phyloP scores from a whole-genome alignment of 2,329 filamentous ascomycete genomes.

The Ascochyta lentis region DNA sequence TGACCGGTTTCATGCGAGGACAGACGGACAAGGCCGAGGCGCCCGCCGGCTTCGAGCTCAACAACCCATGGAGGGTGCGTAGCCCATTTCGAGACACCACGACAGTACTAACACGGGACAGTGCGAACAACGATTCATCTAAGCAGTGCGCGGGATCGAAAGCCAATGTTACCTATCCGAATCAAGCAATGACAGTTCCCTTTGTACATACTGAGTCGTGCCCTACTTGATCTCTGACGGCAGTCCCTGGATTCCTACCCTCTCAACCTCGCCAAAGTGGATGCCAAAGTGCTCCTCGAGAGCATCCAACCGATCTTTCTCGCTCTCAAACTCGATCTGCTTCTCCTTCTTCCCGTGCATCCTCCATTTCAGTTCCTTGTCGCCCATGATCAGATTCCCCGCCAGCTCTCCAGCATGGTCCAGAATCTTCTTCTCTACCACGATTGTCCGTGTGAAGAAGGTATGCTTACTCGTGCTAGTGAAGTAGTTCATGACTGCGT shows the following conservation, averaged over 20 bases:
- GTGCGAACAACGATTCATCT: constrained; percentile 49
- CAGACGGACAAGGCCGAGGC: constrained; percentile 66
- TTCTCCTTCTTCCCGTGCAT: constrained; percentile 52
- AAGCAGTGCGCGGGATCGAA: constrained; percentile 22
- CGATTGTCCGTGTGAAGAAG: constrained; percentile 42
- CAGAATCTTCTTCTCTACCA: constrained; percentile 60
- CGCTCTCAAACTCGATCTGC: constrained; percentile 50
- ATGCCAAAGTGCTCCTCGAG: constrained; percentile 56
- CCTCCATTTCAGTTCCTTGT: constrained; percentile 55
- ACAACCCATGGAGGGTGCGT: constrained; percentile 71
- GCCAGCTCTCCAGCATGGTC: constrained; percentile 44
- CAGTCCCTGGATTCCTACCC: constrained; percentile 46
- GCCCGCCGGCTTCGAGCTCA: constrained; percentile 69
- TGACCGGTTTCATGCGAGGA: constrained; percentile 67
- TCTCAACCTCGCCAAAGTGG: constrained; percentile 47
- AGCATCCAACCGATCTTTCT: constrained; percentile 53
- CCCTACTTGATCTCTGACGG: constrained; percentile 43
- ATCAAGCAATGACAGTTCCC: constrained; percentile 20
- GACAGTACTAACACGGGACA: constrained; percentile 36
- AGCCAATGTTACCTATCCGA: constrained; percentile 23
- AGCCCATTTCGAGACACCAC: not conserved
- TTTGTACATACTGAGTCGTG: constrained; percentile 9
- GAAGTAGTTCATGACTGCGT: constrained; percentile 43
- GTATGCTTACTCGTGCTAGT: constrained; percentile 42
- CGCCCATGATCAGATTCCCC: constrained; percentile 52